phyloP scores from a whole-genome alignment of 73 alveolate genomes.

The Stentor roeselii region DNA sequence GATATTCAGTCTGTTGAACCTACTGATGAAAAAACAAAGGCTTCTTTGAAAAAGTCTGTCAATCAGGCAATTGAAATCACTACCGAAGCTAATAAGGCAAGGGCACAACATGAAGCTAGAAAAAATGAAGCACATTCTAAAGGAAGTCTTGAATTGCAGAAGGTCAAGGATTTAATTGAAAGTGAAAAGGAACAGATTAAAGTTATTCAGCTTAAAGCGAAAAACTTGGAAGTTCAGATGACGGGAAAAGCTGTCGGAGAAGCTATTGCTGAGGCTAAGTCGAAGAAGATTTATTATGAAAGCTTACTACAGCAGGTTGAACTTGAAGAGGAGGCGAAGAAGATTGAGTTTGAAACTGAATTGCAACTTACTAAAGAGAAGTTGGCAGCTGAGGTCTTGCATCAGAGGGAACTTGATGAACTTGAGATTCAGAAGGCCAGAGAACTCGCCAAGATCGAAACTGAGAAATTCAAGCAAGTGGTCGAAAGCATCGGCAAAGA shows the following conservation, averaged over 20 bases:
- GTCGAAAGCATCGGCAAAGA: slow-evolving; percentile 68
- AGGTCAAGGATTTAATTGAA: slow-evolving; percentile 37
- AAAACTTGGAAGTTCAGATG: slow-evolving; percentile 43
- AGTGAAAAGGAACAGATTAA: slow-evolving; percentile 51
- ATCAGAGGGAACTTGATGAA: slow-evolving; percentile 47
- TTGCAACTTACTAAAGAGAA: slow-evolving; percentile 34
- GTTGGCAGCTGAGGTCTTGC: slow-evolving; percentile 41
- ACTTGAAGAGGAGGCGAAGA: slow-evolving; percentile 51
- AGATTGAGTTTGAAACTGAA: slow-evolving; percentile 48
- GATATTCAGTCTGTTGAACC: slow-evolving; percentile 69
- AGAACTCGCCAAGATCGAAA: slow-evolving; percentile 63
- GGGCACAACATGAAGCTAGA: slow-evolving; percentile 49
- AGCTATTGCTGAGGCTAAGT: slow-evolving; percentile 54
- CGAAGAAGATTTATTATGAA: slow-evolving; percentile 53
- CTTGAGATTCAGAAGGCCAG: slow-evolving; percentile 62
- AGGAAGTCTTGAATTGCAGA: slow-evolving; percentile 43
- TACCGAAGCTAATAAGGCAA: slow-evolving; percentile 42
- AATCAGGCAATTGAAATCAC: slow-evolving; percentile 72
- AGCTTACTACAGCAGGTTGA: slow-evolving; percentile 51
- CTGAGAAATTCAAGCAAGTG: slow-evolving; percentile 60
- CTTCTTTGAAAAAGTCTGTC: slow-evolving; percentile 46
- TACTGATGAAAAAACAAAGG: slow-evolving; percentile 56
- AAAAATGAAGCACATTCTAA: slow-evolving; percentile 41
- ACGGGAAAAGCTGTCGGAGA: slow-evolving; percentile 68
- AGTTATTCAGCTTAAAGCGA: slow-evolving; percentile 45